Evolutionary conservation across 257 asterid species (phyloP).

Genomic region (Penstemon barbatus): DNA sequence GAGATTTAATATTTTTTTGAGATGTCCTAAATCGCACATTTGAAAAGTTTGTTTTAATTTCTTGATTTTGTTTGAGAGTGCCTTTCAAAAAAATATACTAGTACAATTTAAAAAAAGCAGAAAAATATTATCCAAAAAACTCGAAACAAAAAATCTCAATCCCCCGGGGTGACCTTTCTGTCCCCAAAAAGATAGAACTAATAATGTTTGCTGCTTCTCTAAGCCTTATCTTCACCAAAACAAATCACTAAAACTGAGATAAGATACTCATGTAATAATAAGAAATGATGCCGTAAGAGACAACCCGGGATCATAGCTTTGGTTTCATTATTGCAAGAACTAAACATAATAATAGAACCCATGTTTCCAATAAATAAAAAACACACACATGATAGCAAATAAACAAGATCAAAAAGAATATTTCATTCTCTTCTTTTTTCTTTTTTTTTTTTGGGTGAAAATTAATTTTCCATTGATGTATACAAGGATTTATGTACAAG

Average conservation of each 20-base stretch:
- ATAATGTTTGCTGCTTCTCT: constrained; percentile 32
- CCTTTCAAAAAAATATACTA: too few species aligned
- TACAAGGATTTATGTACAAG: constrained; percentile 51
- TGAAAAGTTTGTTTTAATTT: too few species aligned
- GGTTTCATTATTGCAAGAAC: constrained; percentile 26
- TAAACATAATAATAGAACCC: constrained; percentile 36
- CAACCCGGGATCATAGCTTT: constrained; percentile 25
- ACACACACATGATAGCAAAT: neutral
- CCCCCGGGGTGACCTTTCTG: too few species aligned
- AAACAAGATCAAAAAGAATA: constrained; percentile 8
- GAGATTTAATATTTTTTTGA: too few species aligned
- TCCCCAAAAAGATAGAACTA: too few species aligned
- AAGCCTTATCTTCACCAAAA: constrained; percentile 24
- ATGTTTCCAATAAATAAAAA: constrained; percentile 14
- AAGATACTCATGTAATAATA: constrained; percentile 10
- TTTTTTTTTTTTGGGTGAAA: constrained; percentile 7
- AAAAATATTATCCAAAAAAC: too few species aligned
- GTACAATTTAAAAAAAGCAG: too few species aligned
- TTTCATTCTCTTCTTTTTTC: neutral
- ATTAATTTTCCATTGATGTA: constrained; percentile 39
- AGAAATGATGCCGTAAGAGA: constrained; percentile 25
- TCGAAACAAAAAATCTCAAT: too few species aligned
- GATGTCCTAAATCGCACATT: too few species aligned
- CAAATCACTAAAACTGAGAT: constrained; percentile 19
- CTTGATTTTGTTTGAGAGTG: too few species aligned